Percentiles rank a stretch among this genome's conserved stretches.
These are phyloP conservation scores for Geoglossum cookeanum DNA, from an alignment of 2,329 filamentous ascomycete species.

Conservation along the genomic window DNA sequence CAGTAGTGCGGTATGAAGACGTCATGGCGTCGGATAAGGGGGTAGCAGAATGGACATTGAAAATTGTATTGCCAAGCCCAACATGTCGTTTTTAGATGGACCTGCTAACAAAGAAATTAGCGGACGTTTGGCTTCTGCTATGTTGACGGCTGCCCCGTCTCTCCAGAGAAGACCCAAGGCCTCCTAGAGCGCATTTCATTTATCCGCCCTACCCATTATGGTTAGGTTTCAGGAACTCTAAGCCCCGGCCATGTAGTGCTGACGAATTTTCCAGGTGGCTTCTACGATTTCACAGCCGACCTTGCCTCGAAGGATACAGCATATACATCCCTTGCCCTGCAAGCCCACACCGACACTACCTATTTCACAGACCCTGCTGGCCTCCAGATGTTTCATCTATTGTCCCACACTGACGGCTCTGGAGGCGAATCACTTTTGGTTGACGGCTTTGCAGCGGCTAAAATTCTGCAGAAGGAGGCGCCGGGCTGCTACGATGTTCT, in stretches of 20 bases:
- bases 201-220: constrained; percentile 82
- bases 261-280: constrained; percentile 29
- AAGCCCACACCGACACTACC: constrained; percentile 82
- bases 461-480: constrained; percentile 34
- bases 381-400: constrained; percentile 79
- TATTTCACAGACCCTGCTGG: constrained; percentile 90
- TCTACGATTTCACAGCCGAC: constrained; percentile 79
- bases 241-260: constrained; percentile 6
- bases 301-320: constrained; percentile 76
- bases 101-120: constrained; percentile 24
- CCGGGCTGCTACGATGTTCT: constrained; percentile 39
- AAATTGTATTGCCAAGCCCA: constrained; percentile 33
- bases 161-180: constrained; percentile 50
- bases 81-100: neutral
- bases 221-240: constrained; percentile 18
- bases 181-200: constrained; percentile 68
- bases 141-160: constrained; percentile 48
- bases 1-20: constrained; percentile 38
- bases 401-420: constrained; percentile 51
- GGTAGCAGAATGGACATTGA: constrained; percentile 41
- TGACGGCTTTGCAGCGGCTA: constrained; percentile 64
- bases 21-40: constrained; percentile 39
- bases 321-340: constrained; percentile 70
- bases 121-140: constrained; percentile 57
- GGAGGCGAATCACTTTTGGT: constrained; percentile 71